These are phyloP conservation scores for Podosphaera fusca DNA, from an alignment of 2,329 filamentous ascomycete species.

Conservation along the genomic window DNA sequence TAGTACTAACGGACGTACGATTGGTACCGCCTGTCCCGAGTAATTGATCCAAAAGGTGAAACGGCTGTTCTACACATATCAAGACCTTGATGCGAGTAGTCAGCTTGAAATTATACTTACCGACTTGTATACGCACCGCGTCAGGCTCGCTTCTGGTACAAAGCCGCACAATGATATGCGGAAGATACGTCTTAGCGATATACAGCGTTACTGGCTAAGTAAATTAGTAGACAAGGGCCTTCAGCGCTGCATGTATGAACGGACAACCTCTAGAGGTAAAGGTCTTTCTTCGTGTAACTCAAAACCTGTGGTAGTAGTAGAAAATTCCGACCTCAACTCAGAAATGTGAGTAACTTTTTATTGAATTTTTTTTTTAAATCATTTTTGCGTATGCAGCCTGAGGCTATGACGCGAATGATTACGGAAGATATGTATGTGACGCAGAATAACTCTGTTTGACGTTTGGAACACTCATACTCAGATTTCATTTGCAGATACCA, in stretches of 20 bases:
- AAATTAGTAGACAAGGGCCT: too few relatives aligned
- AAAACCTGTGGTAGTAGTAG: not conserved
- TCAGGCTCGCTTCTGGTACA: not conserved
- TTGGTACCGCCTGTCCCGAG: not conserved
- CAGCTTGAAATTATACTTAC: not conserved
- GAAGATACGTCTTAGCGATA: not conserved
- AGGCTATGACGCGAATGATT: too few relatives aligned
- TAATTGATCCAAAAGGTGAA: not conserved
- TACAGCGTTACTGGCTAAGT: not conserved
- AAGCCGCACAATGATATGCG: not conserved
- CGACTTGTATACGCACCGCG: not conserved
- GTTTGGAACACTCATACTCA: too few relatives aligned
- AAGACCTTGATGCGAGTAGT: not conserved
- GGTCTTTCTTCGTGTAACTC: not conserved
- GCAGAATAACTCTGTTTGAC: too few relatives aligned
- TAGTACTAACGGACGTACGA: not conserved
- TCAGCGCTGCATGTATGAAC: too few relatives aligned
- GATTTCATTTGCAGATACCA: too few relatives aligned
- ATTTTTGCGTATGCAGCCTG: too few relatives aligned
- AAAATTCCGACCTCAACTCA: not conserved
- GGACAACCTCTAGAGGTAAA: too few relatives aligned
- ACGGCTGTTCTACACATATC: conserved; percentile 1
- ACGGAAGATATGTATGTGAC: too few relatives aligned
- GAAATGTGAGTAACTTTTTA: not conserved
- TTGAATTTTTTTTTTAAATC: too few relatives aligned